phyloP scores from a whole-genome alignment of 1,284 basidiomycete species.

The Takashimella tepidaria region DNA sequence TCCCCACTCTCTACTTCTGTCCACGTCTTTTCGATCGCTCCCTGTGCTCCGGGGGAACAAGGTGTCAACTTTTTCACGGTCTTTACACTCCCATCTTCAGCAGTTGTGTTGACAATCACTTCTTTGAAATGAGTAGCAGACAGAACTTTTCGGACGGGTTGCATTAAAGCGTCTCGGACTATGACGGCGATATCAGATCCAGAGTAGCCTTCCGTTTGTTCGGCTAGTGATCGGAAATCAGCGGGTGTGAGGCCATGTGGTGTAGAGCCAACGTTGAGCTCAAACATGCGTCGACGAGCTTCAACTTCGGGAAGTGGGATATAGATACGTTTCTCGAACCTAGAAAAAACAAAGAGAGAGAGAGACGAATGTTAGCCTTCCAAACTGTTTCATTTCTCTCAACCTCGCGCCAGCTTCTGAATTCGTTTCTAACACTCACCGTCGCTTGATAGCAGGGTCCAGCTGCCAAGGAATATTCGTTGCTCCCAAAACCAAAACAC shows the following conservation, averaged over 20 bases:
- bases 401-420: not conserved
- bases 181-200: conserved; percentile 94
- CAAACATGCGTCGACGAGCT: conserved; percentile 92
- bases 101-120: conserved; percentile 43
- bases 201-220: conserved; percentile 87
- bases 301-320: conserved; percentile 93
- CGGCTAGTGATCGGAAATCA: conserved; percentile 78
- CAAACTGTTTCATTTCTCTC: not conserved
- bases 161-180: conserved; percentile 96
- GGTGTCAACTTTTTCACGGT: conserved; percentile 69
- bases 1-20: conserved; percentile 87
- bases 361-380: not conserved
- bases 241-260: conserved; percentile 74
- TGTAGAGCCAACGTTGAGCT: conserved; percentile 90
- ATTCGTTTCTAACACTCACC: conserved; percentile 51
- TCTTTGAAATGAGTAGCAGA: conserved; percentile 91
- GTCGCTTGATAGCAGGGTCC: conserved; percentile 95
- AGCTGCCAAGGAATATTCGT: conserved; percentile 98
- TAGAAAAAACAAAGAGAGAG: conserved; percentile 30
- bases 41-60: conserved; percentile 87
- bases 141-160: conserved; percentile 94
- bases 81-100: conserved; percentile 34
- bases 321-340: conserved; percentile 96
- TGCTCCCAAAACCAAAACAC: conserved; percentile 95
- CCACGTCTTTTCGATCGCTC: conserved; percentile 87